These are phyloP conservation scores for Cyberlindnera subsufficiens DNA, from an alignment of 805 yeast genomes.

Conservation along the genomic window DNA sequence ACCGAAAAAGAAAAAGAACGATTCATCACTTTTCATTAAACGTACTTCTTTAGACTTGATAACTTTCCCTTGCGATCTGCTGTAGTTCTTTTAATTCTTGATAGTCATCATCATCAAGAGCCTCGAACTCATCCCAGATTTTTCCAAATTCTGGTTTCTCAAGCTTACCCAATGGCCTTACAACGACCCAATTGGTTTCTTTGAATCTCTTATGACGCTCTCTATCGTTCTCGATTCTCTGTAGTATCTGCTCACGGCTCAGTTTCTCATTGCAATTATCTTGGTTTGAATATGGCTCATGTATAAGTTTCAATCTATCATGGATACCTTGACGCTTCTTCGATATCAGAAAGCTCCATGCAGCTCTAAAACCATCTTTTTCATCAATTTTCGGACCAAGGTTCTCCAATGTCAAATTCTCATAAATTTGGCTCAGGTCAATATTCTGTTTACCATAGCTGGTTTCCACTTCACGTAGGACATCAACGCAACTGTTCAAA, in stretches of 20 bases:
- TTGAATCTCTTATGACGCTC: constrained; percentile 84
- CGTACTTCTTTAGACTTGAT: constrained; percentile 19
- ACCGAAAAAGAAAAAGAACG: too few species aligned
- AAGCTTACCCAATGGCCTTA: constrained; percentile 34
- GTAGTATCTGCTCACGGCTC: constrained; percentile 49
- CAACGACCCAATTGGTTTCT: constrained; percentile 73
- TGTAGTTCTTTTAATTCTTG: constrained; percentile 50
- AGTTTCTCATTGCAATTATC: constrained; percentile 5
- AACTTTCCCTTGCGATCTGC: constrained; percentile 47
- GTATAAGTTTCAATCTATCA: constrained; percentile 8
- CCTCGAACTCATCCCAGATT: constrained; percentile 31
- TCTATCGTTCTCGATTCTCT: constrained; percentile 88
- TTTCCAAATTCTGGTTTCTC: constrained; percentile 46
- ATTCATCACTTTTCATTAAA: neutral
- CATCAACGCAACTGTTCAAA: constrained; percentile 17
- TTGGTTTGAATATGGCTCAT: neutral
- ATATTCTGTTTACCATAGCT: constrained; percentile 9
- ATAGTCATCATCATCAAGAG: constrained; percentile 40
- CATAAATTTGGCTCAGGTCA: constrained; percentile 1
- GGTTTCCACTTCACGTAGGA: constrained; percentile 13
- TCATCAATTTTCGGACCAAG: constrained; percentile 2
- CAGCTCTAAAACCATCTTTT: constrained; percentile 13
- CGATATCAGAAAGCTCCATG: constrained; percentile 19
- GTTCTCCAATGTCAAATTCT: constrained; percentile 1
- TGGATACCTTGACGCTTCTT: constrained; percentile 12